Base-by-base conservation (phyloP, 2,329 filamentous ascomycete species). In the Laburnicola sp. region DNA sequence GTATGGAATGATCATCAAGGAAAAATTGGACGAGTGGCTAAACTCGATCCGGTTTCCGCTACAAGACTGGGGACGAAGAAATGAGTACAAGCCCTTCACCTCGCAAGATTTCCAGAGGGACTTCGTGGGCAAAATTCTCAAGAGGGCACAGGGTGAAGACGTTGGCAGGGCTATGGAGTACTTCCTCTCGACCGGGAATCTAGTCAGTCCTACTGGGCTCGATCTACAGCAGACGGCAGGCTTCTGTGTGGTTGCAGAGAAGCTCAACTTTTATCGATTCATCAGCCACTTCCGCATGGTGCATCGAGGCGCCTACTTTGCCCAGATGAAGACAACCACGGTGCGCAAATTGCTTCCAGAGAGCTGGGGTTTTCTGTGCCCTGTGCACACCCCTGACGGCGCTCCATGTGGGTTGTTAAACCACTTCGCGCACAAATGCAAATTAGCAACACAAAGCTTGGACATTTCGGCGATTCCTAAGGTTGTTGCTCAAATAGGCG, bases 201-300 rank as follows among this genome's bases (percentile, higher is more conserved):
- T 99, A 39, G 85, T 91, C 66, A 96, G 90, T 78, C 86, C 90
- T 10, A 96, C 90, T 27, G 94, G 94, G 58, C 81, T 99, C 35
- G 94, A 99, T 80, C 75, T 97, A 66, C 94, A 97, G 70, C 94
- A 99, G 74, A 87, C 88, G 0, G 94, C 93, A 9, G 94, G 94
- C 56, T 99, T 96, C 74, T 96, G 91, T 0, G 91, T 99, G 44
- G 92, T 97, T 45, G 94, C 94, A 2, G 94, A 99, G 72, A 97
- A 97, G 81, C 93, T 99, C 71, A 99, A 99, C 77, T 99, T 97
- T 72, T 85, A 96, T 67, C 90, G 94, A 65, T 99, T 97, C 77
- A 96, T 99, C 77, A 94, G 90, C 74, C 94, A 99, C 74, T 99
- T 99, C 82, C 88, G 94, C 61, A 97, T 97, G 91, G 91, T 99